phyloP scores from a whole-genome alignment of 768 basidiomycete genomes.

The Baorangia bicolor region DNA sequence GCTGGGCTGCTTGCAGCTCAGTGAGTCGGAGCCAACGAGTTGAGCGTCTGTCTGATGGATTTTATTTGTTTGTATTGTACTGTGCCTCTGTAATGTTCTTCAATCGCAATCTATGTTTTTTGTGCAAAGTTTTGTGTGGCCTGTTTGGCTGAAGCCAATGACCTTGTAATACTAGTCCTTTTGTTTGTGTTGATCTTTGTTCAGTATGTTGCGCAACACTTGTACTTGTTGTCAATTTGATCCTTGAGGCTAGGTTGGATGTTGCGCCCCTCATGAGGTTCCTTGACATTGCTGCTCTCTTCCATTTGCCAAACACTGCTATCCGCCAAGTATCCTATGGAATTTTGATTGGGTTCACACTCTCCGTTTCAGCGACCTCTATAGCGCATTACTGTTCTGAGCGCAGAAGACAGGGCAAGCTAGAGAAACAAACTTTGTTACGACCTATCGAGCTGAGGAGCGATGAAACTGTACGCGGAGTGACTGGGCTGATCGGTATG shows the following conservation, averaged over 20 bases:
- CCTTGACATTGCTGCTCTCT: slow-evolving; percentile 13
- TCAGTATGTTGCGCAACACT: no score
- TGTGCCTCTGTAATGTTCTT: not conserved
- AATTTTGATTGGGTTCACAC: slow-evolving; percentile 69
- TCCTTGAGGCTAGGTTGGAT: not conserved
- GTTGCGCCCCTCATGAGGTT: slow-evolving; percentile 10
- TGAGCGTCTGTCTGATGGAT: slow-evolving; percentile 68
- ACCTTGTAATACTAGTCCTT: no score
- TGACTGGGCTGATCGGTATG: slow-evolving; percentile 83
- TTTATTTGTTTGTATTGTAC: slow-evolving; percentile 5
- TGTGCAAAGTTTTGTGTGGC: not conserved
- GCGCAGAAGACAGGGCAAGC: slow-evolving; percentile 44
- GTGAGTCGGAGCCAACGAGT: slow-evolving; percentile 45
- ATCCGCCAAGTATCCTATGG: slow-evolving; percentile 45
- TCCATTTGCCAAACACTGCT: slow-evolving; percentile 23
- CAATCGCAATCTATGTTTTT: not conserved
- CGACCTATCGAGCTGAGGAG: slow-evolving; percentile 71
- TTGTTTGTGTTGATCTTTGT: no score
- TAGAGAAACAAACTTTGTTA: slow-evolving; percentile 32
- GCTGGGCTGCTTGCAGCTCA: slow-evolving; percentile 29
- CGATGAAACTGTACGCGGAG: slow-evolving; percentile 77
- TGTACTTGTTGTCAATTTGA: not conserved
- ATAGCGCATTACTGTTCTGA: slow-evolving; percentile 52
- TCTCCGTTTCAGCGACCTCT: slow-evolving; percentile 72
- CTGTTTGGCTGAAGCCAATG: no score